phyloP scores from a whole-genome alignment of 306 rosid species.

The Carpinus viminea region DNA sequence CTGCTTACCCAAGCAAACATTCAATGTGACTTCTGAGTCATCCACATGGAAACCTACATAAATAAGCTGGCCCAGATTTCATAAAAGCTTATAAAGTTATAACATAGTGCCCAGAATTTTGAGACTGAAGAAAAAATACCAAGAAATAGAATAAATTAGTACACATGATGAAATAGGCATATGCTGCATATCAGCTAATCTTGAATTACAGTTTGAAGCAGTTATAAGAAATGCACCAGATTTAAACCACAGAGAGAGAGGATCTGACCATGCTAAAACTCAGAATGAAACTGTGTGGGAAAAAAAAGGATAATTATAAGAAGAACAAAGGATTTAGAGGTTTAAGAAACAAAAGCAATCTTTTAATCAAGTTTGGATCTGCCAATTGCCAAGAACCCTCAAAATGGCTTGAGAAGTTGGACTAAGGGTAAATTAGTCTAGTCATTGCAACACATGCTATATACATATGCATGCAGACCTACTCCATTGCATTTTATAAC shows the following conservation, averaged over 20 bases:
- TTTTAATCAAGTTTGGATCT: neutral
- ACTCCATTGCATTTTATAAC: too few relatives aligned
- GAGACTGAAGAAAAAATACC: neutral
- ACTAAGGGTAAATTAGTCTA: neutral
- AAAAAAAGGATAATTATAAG: neutral
- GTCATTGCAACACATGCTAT: neutral
- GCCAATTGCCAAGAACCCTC: neutral
- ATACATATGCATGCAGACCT: too few relatives aligned
- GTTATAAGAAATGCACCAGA: conserved; percentile 4
- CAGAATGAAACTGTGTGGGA: conserved; percentile 12
- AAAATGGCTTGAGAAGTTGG: neutral
- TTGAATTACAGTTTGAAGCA: conserved; percentile 1
- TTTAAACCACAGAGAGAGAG: neutral
- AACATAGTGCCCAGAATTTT: neutral
- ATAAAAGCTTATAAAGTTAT: conserved; percentile 26
- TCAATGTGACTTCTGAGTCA: conserved; percentile 92
- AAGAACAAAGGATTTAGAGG: neutral
- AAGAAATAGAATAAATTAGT: conserved; percentile 14
- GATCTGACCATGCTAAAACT: conserved; percentile 11
- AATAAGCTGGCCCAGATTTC: conserved; percentile 28
- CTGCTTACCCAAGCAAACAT: conserved; percentile 82
- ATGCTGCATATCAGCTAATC: neutral
- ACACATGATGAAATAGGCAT: neutral
- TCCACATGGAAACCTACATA: conserved; percentile 94
- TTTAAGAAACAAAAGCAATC: neutral